Base-by-base conservation (phyloP, 495 filamentous ascomycete genomes). In the Hyaloscypha hepaticicola region DNA sequence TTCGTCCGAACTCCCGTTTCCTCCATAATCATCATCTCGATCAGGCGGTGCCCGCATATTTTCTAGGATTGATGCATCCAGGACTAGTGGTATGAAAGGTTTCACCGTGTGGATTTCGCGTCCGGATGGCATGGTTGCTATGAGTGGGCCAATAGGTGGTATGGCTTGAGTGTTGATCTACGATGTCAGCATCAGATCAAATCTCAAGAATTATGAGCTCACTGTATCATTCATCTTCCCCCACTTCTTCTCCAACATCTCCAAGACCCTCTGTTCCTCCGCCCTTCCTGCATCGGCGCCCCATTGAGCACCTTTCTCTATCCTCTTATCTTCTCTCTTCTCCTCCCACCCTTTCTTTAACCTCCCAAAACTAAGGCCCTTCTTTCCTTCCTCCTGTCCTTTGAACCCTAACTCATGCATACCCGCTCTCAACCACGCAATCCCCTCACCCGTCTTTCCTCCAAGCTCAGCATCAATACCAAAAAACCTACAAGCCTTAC, bases 151-250 rank as follows among this genome's bases (percentile, higher is more conserved):
- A 19, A 82, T 83, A 0, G 88, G 81, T 0, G 92, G 91, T 33
- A 98, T 83, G 6, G 80, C 27, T 70, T 98, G 93, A 1, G 90
- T 89, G 59, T 91, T 89, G 49, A 96, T 88, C 91, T 94, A 60
- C 49, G 21, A 63, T 16, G 34, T 51, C 60, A 66, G 22, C 38
- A 22, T 14, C n/a, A 45, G 14, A 34, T 55, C 16, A 51, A 24
- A 49, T 48, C 6, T 16, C 22, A n/a, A 22, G 26, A 14, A 9
- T 11, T 9, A 41, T 27, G 29, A 51, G 66, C 88, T 77, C 73
- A 96, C 91, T 16, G 90, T 96, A 77, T 97, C 92, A 74, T 99
- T 99, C 77, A 90, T 85, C 76, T 92, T 92, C 31, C 82, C 83
- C 95, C 95, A 99, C 73, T 96, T 97, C 55, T 79, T 80, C 72